A percentile compares a stretch with the other conserved stretches of the same genome.
These are phyloP conservation scores for Leishmania major DNA, from an alignment of 208 protist species.

Conservation along the genomic window DNA sequence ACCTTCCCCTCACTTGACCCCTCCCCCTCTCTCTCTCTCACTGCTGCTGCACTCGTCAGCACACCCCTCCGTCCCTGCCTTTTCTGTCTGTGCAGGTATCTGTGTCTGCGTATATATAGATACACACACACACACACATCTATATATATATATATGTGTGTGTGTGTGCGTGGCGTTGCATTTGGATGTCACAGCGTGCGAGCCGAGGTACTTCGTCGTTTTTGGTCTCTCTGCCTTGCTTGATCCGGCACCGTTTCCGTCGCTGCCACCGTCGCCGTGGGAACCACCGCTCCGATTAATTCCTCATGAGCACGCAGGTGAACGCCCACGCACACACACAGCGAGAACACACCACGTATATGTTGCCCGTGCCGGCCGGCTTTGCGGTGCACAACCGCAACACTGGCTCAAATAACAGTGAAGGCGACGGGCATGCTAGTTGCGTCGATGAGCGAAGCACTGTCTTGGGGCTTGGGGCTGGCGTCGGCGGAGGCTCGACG, in stretches of 20 bases:
- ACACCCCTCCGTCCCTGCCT: background rate
- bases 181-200: background rate
- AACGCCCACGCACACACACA: background rate
- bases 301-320: no score
- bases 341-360: background rate
- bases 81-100: background rate
- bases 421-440: background rate
- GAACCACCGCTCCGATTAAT: background rate
- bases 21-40: background rate
- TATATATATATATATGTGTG: background rate
- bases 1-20: background rate
- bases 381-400: conserved; percentile 5
- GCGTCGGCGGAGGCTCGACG: background rate
- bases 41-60: background rate
- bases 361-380: background rate
- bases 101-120: background rate
- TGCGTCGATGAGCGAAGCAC: background rate
- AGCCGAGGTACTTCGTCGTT: background rate
- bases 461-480: background rate
- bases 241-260: background rate
- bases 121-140: background rate
- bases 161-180: background rate
- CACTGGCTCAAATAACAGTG: background rate
- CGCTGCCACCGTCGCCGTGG: background rate
- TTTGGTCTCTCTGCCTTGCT: background rate